A percentile compares a stretch with the other conserved stretches of the same genome.
These are phyloP conservation scores for Capronia epimyces DNA, from an alignment of 2,329 filamentous ascomycete species.

Conservation along the genomic window DNA sequence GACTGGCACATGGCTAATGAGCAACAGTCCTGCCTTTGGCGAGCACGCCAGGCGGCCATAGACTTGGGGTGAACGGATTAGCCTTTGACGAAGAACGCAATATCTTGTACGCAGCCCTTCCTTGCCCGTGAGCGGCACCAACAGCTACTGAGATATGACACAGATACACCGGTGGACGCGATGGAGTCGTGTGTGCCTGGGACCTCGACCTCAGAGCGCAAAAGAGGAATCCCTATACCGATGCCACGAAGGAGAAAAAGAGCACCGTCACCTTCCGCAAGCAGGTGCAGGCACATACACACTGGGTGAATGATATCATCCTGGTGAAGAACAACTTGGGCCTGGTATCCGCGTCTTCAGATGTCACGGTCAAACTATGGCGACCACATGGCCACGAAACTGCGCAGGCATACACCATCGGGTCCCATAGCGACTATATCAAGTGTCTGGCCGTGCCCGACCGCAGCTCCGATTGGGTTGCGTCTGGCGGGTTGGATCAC, in stretches of 20 bases:
- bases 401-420: conserved; percentile 65
- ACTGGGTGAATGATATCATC: conserved; percentile 92
- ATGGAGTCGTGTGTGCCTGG: conserved; percentile 95
- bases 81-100: conserved; percentile 77
- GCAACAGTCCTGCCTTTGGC: conserved; percentile 63
- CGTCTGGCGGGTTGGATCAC: conserved; percentile 86
- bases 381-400: conserved; percentile 61
- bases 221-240: conserved; percentile 10
- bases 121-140: conserved; percentile 6
- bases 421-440: conserved; percentile 91
- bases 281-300: conserved; percentile 76
- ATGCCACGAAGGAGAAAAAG: conserved; percentile 29
- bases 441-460: conserved; percentile 83
- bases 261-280: conserved; percentile 51
- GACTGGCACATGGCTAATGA: conserved; percentile 6
- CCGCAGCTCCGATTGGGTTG: conserved; percentile 72
- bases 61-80: conserved; percentile 90
- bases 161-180: conserved; percentile 92
- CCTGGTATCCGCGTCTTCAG: conserved; percentile 85
- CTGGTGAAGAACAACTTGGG: conserved; percentile 72
- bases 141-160: conserved; percentile 20
- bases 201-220: conserved; percentile 69
- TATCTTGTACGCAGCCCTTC: conserved; percentile 64
- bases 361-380: conserved; percentile 90
- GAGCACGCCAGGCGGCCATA: conserved; percentile 74